A percentile compares a stretch with the other conserved stretches of the same genome.
phyloP scores from a whole-genome alignment of 805 yeast genomes.

The Ogataea sp. region DNA sequence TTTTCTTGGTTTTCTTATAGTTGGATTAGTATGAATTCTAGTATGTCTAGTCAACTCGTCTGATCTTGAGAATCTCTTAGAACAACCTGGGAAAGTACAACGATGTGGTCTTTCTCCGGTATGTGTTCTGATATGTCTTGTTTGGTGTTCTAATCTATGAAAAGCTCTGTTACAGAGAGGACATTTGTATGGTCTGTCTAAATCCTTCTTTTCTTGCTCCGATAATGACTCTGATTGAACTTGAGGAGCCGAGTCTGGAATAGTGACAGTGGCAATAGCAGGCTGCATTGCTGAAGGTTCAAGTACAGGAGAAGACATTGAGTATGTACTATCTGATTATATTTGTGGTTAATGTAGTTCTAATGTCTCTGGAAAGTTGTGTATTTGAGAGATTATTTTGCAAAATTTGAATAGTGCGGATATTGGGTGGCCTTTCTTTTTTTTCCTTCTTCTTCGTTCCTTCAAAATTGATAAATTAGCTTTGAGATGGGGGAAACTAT shows the following conservation, averaged over 20 bases:
- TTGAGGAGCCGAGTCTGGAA: background rate
- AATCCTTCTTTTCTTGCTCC: constrained; percentile 20
- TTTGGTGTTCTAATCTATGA: constrained; percentile 84
- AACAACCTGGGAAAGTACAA: constrained; percentile 78
- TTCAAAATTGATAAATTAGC: too few species aligned
- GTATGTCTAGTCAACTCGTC: constrained; percentile 86
- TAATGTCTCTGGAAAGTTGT: too few species aligned
- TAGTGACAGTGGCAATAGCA: too few species aligned
- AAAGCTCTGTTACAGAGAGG: constrained; percentile 80
- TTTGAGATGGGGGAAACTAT: too few species aligned
- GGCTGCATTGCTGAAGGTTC: constrained; percentile 22
- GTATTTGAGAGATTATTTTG: too few species aligned
- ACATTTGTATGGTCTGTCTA: constrained; percentile 71
- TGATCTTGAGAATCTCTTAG: constrained; percentile 68
- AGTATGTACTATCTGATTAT: too few species aligned
- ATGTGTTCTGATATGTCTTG: constrained; percentile 85
- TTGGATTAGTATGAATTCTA: constrained; percentile 65
- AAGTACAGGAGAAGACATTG: constrained; percentile 1
- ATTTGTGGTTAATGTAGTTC: too few species aligned
- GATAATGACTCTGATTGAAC: background rate
- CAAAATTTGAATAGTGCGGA: too few species aligned
- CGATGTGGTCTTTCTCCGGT: constrained; percentile 91
- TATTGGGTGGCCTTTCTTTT: too few species aligned
- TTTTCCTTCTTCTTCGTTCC: too few species aligned
- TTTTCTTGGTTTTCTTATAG: constrained; percentile 4